phyloP scores from a whole-genome alignment of 1,139 yeast genomes.

The Kodamaea arcana region DNA sequence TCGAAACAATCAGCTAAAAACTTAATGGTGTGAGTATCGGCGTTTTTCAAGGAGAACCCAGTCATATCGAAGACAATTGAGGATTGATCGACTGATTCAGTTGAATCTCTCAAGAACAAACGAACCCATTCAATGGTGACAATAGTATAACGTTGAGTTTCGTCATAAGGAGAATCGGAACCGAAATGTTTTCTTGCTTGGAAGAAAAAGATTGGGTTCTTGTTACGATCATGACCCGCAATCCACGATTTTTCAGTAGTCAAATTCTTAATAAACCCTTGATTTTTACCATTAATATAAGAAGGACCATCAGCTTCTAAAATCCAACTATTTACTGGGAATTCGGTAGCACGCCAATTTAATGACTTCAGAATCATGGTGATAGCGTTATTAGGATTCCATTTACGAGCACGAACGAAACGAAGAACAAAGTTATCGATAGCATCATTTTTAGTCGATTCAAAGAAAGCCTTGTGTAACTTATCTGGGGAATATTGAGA shows the following conservation, averaged over 20 bases:
- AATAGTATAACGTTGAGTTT: conserved; percentile 38
- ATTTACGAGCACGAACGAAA: conserved; percentile 43
- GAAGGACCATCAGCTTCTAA: conserved; percentile 40
- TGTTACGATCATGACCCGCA: conserved; percentile 36
- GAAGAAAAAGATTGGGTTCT: conserved; percentile 38
- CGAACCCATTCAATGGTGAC: conserved; percentile 40
- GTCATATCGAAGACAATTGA: conserved; percentile 44
- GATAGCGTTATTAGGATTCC: conserved; percentile 29
- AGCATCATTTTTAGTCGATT: conserved; percentile 27
- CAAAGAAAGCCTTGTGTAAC: conserved; percentile 23
- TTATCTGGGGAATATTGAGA: conserved; percentile 24
- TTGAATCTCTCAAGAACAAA: conserved; percentile 33
- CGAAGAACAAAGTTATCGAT: conserved; percentile 34
- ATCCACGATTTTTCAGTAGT: conserved; percentile 37
- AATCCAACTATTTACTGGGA: conserved; percentile 29
- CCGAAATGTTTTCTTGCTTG: conserved; percentile 40
- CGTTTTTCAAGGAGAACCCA: conserved; percentile 44
- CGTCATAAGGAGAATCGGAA: conserved; percentile 36
- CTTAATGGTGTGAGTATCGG: conserved; percentile 42
- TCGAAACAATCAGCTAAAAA: conserved; percentile 44
- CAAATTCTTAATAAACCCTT: conserved; percentile 37
- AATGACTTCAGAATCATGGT: conserved; percentile 35
- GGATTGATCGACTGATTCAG: conserved; percentile 33
- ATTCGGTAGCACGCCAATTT: conserved; percentile 34
- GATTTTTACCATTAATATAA: conserved; percentile 27